Conservation (phyloP, 1,284 basidiomycete genomes). For the Naganishia sp. region DNA sequence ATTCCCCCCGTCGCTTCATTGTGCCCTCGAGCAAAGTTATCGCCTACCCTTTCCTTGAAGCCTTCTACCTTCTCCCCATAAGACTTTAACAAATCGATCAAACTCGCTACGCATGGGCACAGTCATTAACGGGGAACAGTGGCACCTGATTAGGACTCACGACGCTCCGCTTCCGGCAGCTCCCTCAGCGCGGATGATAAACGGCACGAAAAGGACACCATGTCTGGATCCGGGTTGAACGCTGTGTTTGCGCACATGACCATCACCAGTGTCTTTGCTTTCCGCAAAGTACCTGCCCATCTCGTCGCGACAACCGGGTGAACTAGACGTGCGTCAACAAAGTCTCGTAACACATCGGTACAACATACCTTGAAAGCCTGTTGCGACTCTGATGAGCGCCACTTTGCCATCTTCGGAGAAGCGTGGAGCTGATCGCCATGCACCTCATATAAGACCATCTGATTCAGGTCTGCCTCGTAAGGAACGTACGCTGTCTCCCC, state of each 20-base stretch:
- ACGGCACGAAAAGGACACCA: constrained; percentile 50
- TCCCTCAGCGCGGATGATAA: constrained; percentile 42
- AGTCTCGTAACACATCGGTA: background rate
- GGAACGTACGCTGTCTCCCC: constrained; percentile 41
- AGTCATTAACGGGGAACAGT: background rate
- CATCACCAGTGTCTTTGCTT: constrained; percentile 50
- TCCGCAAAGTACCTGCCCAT: constrained; percentile 50
- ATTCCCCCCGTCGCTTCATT: constrained; percentile 55
- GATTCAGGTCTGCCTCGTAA: no score
- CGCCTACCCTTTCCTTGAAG: constrained; percentile 48
- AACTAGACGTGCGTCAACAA: constrained; percentile 34
- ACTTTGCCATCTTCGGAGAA: constrained; percentile 46
- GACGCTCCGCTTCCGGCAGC: constrained; percentile 45
- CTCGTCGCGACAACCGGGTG: constrained; percentile 54
- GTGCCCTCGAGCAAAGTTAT: constrained; percentile 52
- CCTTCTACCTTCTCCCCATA: constrained; percentile 45
- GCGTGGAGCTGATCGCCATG: constrained; percentile 38
- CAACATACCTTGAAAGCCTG: constrained; percentile 49
- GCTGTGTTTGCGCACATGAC: constrained; percentile 53
- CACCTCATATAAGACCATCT: background rate
- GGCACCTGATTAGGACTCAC: constrained; percentile 34
- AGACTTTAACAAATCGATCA: constrained; percentile 46
- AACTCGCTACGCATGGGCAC: constrained; percentile 38
- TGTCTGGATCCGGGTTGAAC: constrained; percentile 46
- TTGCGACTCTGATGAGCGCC: constrained; percentile 45